phyloP scores from a whole-genome alignment of 768 basidiomycete genomes.

The Gloeopeniophorella convolvens region DNA sequence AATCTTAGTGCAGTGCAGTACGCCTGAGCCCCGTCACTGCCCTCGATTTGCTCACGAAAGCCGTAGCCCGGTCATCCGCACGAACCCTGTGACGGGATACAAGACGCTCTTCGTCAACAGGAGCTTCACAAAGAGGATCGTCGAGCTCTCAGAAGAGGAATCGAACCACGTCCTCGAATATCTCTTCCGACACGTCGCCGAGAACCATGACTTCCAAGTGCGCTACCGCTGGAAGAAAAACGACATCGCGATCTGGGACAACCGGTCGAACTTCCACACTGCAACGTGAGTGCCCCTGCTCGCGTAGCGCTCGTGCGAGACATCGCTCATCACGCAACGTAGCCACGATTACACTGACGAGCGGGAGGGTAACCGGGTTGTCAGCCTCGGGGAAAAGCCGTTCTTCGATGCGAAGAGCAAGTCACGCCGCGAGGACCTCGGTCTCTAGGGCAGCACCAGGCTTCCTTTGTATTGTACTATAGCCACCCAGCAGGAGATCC shows the following conservation, averaged over 20 bases:
- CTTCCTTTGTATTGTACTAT: too few species aligned
- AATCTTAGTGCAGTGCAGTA: too few species aligned
- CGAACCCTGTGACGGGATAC: constrained; percentile 80
- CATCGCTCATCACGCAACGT: neutral
- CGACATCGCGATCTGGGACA: constrained; percentile 84
- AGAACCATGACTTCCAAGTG: constrained; percentile 68
- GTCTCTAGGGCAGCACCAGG: neutral
- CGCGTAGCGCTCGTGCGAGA: neutral
- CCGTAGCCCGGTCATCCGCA: constrained; percentile 77
- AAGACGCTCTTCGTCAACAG: constrained; percentile 76
- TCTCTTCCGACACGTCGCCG: constrained; percentile 63
- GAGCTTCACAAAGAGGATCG: constrained; percentile 77
- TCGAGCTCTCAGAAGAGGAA: constrained; percentile 75
- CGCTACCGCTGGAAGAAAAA: constrained; percentile 74
- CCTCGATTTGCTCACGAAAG: too few species aligned
- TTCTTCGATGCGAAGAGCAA: constrained; percentile 2
- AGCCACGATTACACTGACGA: neutral
- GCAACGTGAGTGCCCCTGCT: neutral
- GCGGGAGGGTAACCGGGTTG: constrained; percentile 1
- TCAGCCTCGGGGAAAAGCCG: constrained; percentile 7
- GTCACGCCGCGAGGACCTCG: constrained; percentile 4
- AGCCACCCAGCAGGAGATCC: too few species aligned
- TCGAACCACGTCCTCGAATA: constrained; percentile 68
- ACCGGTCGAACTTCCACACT: constrained; percentile 33
- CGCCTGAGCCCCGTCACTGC: too few species aligned